phyloP scores from a whole-genome alignment of 495 filamentous ascomycete genomes.

The Aspergillus affinis region DNA sequence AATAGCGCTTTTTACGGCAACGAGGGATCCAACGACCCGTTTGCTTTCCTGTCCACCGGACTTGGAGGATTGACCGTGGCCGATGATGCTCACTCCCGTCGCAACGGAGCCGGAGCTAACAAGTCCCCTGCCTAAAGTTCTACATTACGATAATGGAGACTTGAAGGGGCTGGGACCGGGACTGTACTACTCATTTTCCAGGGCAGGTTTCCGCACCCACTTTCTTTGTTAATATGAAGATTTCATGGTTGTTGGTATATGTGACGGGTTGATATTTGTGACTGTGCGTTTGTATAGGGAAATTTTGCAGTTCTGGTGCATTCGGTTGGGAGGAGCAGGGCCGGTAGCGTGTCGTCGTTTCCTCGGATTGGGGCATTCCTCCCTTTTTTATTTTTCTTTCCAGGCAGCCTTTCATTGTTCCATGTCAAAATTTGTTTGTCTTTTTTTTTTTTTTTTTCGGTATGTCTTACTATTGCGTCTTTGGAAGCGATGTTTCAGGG shows the following conservation, averaged over 20 bases:
- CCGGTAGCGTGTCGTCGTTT: slow-evolving; percentile 47
- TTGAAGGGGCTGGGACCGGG: background rate
- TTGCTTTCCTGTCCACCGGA: slow-evolving; percentile 83
- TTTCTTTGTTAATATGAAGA: slow-evolving; percentile 41
- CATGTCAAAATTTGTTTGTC: slow-evolving; percentile 28
- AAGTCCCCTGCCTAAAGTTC: slow-evolving; percentile 48
- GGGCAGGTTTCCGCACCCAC: slow-evolving; percentile 8
- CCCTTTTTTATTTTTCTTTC: slow-evolving; percentile 33
- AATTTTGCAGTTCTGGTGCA: slow-evolving; percentile 51
- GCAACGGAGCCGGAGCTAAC: slow-evolving; percentile 63
- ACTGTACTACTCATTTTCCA: slow-evolving; percentile 12
- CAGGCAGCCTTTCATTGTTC: slow-evolving; percentile 30
- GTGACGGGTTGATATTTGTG: slow-evolving; percentile 60
- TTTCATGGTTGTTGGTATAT: slow-evolving; percentile 58
- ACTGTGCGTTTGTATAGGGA: slow-evolving; percentile 54
- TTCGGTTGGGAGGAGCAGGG: slow-evolving; percentile 52
- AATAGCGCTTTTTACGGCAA: slow-evolving; percentile 55
- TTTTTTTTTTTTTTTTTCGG: slow-evolving; percentile 24
- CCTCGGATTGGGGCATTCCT: slow-evolving; percentile 35
- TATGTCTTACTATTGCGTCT: slow-evolving; percentile 32
- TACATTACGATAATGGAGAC: background rate
- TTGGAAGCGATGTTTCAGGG: slow-evolving; percentile 38
- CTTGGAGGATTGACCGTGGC: slow-evolving; percentile 79
- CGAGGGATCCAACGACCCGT: slow-evolving; percentile 72
- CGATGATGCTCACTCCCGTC: slow-evolving; percentile 72